Evolutionary conservation across 768 basidiomycete genomes (phyloP).

Genomic region (Pleurotus citrinopileatus): DNA sequence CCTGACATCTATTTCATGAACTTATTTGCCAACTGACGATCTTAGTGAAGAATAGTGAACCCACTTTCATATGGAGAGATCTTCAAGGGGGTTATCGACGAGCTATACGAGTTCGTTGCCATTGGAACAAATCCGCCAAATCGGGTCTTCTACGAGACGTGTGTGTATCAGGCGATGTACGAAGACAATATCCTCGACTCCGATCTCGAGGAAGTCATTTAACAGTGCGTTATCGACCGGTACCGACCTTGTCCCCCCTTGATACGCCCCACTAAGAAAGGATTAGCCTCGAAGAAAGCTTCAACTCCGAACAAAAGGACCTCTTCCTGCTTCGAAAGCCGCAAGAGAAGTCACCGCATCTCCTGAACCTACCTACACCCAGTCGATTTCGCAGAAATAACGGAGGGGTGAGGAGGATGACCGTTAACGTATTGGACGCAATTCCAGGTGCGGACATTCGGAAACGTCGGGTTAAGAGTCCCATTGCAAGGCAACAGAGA

Average conservation of each 20-base stretch:
- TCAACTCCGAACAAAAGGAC: neutral
- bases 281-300: neutral
- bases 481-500: too few relatives aligned
- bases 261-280: conserved; percentile 1
- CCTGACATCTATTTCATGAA: neutral
- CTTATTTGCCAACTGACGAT: neutral
- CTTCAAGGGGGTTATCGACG: conserved; percentile 88
- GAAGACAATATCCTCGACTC: conserved; percentile 71
- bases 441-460: too few relatives aligned
- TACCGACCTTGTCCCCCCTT: neutral
- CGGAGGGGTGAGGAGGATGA: too few relatives aligned
- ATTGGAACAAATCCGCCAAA: conserved; percentile 77
- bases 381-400: neutral
- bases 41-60: conserved; percentile 61
- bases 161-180: conserved; percentile 95
- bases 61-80: conserved; percentile 90
- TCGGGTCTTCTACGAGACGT: conserved; percentile 85
- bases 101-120: conserved; percentile 91
- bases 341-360: neutral
- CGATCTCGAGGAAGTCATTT: conserved; percentile 78
- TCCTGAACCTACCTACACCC: neutral
- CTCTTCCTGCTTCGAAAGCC: neutral
- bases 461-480: too few relatives aligned
- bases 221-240: conserved; percentile 58
- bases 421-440: too few relatives aligned